Evolutionary conservation across 768 basidiomycete genomes (phyloP), one percentile per base, ranked within the genome.

Genomic region (Phanerochaete sordida): DNA sequence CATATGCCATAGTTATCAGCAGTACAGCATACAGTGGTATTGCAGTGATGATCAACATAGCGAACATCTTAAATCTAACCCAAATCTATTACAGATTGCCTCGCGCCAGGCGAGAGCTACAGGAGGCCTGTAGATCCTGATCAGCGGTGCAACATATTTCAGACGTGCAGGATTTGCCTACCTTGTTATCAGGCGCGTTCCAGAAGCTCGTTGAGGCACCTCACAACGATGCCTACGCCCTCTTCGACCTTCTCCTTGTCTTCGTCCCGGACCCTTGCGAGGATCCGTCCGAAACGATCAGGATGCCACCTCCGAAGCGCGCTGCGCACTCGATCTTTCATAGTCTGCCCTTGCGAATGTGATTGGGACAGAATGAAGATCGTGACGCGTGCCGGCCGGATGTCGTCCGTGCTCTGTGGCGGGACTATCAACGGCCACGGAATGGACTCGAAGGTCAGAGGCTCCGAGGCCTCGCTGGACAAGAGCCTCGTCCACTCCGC

Each of bases 251-350:
- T 65, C 21, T 62, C 74, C 66, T 68, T 82, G 37, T 91, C 88
- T 50, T 74, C 73, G 37, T 79, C 80, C 3, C 65, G 68, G 2
- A 91, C 83, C 65, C 83, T 77, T 15, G 66, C 70, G 56, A 88
- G 70, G 45, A 88, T 62, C 39, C 87, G 75, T 58, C 81, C 73
- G 74, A 91, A 91, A 47, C 88, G 76, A 71, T 93, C 91, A 2
- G 91, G 91, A 68, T 93, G 91, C 90, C 90, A 92, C 45, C 88
- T 78, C 23, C 88, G 80, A 70, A 88, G 79, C 0, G 87, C 89
- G 27, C 72, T 76, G 48, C 84, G 81, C 60, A 91, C 80, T 59
- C 88, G 79, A 57, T 91, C 88, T 69, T 84, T 89, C 62, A 77
- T 79, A 37, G 84, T 75, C 62, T 82, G 78, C 9, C 74, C 76